phyloP scores from a whole-genome alignment of 1,139 yeast species.

The Magnusiomyces sp. region DNA sequence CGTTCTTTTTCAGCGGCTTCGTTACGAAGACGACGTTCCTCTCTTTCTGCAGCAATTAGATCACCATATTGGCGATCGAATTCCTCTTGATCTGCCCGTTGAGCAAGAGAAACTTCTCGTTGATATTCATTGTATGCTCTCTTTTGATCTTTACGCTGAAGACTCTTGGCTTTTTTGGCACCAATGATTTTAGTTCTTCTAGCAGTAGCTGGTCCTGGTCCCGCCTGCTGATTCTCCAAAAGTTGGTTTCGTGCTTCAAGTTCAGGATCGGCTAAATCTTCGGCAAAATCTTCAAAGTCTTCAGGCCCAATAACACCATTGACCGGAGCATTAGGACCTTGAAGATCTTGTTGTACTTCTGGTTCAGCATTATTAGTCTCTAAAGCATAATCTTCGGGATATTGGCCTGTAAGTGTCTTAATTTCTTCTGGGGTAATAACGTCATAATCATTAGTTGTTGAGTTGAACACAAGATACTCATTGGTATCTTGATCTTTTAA shows the following conservation, averaged over 20 bases:
- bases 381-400: background rate
- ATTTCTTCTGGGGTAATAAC: background rate
- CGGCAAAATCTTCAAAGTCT: constrained; percentile 13
- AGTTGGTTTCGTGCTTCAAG: constrained; percentile 11
- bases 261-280: constrained; percentile 11
- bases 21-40: constrained; percentile 10
- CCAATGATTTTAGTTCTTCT: constrained; percentile 12
- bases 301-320: constrained; percentile 12
- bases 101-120: constrained; percentile 12
- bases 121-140: constrained; percentile 15
- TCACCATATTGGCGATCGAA: constrained; percentile 12
- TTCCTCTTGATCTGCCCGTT: constrained; percentile 14
- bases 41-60: constrained; percentile 11
- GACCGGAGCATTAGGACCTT: background rate
- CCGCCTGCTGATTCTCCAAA: constrained; percentile 7
- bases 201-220: constrained; percentile 6
- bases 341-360: background rate
- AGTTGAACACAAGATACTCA: background rate
- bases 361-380: background rate
- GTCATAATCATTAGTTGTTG: background rate
- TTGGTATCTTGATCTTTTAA: background rate
- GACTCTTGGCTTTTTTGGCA: constrained; percentile 16
- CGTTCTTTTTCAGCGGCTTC: constrained; percentile 12
- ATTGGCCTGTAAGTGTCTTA: background rate
- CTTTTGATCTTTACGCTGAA: constrained; percentile 15